Conservation (phyloP, 176 grass and related monocot species). For the Eragrostis curvula region DNA sequence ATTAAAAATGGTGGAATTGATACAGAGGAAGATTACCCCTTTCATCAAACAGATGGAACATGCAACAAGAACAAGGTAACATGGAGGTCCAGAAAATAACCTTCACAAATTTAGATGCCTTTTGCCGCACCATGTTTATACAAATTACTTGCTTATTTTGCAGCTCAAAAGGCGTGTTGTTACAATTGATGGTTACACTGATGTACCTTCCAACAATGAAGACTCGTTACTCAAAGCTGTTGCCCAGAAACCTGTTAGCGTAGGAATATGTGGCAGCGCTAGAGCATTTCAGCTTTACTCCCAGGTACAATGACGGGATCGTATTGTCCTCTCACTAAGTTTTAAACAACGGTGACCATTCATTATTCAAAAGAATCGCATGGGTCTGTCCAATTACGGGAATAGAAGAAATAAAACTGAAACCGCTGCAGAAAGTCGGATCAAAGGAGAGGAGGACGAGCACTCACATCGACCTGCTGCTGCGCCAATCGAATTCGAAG, state of each 20-base stretch:
- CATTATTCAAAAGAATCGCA: no score
- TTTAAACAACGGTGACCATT: no score
- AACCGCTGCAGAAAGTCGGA: no score
- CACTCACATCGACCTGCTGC: no score
- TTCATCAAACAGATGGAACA: conserved; percentile 55
- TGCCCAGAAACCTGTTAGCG: conserved; percentile 84
- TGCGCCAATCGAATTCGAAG: no score
- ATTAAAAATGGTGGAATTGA: conserved; percentile 88
- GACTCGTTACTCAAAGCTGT: conserved; percentile 82
- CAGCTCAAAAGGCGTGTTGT: conserved; percentile 87
- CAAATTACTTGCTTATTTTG: conserved; percentile 19
- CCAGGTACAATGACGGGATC: conserved; percentile 52
- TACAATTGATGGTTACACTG: conserved; percentile 84
- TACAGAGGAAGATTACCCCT: conserved; percentile 91
- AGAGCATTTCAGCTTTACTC: conserved; percentile 90
- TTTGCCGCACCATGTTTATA: conserved; percentile 22
- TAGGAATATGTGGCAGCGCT: conserved; percentile 95
- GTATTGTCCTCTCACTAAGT: neutral
- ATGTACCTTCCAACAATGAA: conserved; percentile 76
- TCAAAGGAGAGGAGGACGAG: no score
- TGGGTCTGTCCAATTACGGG: no score
- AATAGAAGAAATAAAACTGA: no score
- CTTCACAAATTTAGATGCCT: neutral
- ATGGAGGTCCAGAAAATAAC: neutral
- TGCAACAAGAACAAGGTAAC: conserved; percentile 89